Percentiles rank a stretch among this genome's conserved stretches.
phyloP scores from a whole-genome alignment of 202 grass and related monocot species.

The Tripidium arundinaceum region DNA sequence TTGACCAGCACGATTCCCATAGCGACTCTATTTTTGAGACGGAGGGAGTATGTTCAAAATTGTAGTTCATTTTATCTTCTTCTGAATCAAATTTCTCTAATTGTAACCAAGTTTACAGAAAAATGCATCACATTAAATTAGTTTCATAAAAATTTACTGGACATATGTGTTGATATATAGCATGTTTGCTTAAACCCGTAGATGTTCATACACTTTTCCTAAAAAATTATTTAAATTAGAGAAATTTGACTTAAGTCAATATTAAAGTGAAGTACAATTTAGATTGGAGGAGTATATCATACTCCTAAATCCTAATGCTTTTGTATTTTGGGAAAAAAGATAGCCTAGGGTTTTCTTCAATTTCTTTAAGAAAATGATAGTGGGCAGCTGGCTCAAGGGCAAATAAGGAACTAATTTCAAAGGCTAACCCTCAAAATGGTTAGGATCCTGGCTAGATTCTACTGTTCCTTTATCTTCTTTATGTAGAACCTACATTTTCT shows the following conservation, averaged over 20 bases:
- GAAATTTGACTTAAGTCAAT: too few relatives aligned
- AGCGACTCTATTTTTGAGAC: too few relatives aligned
- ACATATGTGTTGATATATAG: not conserved
- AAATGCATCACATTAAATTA: not conserved
- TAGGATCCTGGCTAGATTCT: constrained; percentile 25
- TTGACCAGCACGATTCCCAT: too few relatives aligned
- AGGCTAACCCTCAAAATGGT: constrained; percentile 22
- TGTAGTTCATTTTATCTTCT: too few relatives aligned
- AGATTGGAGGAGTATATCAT: too few relatives aligned
- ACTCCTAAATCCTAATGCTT: too few relatives aligned
- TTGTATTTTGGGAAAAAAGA: not conserved
- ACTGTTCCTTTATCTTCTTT: constrained; percentile 25
- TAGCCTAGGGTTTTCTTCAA: not conserved
- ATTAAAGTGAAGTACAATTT: too few relatives aligned
- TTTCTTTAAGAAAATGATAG: not conserved
- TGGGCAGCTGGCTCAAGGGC: constrained; percentile 6
- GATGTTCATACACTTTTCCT: too few relatives aligned
- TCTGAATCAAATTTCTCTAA: not conserved
- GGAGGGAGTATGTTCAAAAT: too few relatives aligned
- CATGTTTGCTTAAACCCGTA: too few relatives aligned
- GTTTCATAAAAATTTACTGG: too few relatives aligned
- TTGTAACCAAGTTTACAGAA: not conserved
- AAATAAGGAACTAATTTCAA: constrained; percentile 30
- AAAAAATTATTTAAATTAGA: too few relatives aligned
- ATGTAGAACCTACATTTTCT: constrained; percentile 18